phyloP scores from a whole-genome alignment of 1,139 yeast species.

The Wickerhamomyces sp. region DNA sequence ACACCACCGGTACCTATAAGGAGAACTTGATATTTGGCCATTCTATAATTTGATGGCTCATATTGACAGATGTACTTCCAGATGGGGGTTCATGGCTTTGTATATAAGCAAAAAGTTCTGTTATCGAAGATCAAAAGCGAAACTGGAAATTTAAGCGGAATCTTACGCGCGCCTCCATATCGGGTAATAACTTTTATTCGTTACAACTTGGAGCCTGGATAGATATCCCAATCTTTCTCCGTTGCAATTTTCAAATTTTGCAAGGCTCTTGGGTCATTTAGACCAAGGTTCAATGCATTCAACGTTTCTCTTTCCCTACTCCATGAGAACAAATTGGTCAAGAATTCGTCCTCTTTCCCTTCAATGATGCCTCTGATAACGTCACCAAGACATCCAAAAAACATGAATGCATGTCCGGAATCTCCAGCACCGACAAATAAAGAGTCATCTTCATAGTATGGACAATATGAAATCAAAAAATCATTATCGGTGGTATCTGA shows the following conservation, averaged over 20 bases:
- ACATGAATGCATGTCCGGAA: constrained; percentile 40
- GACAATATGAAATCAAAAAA: constrained; percentile 37
- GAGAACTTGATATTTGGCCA: constrained; percentile 7
- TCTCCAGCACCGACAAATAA: constrained; percentile 39
- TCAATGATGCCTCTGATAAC: constrained; percentile 18
- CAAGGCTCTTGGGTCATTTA: constrained; percentile 23
- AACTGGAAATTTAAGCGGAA: no score
- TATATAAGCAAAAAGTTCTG: not conserved
- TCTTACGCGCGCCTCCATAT: not conserved
- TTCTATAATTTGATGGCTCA: no score
- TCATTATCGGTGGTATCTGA: constrained; percentile 40
- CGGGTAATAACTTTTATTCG: not conserved
- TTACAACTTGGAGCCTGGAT: not conserved
- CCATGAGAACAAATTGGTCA: constrained; percentile 24
- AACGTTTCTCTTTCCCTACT: constrained; percentile 19
- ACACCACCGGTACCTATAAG: constrained; percentile 54
- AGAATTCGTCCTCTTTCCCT: constrained; percentile 14
- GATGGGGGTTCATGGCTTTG: not conserved
- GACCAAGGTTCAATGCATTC: constrained; percentile 21
- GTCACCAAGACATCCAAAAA: constrained; percentile 34
- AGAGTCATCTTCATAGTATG: constrained; percentile 24
- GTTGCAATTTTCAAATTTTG: constrained; percentile 22
- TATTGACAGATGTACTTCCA: no score
- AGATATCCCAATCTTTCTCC: constrained; percentile 18
- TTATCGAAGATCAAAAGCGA: no score